Conservation (phyloP, 257 asterid genomes). For the Primulina eburnea region DNA sequence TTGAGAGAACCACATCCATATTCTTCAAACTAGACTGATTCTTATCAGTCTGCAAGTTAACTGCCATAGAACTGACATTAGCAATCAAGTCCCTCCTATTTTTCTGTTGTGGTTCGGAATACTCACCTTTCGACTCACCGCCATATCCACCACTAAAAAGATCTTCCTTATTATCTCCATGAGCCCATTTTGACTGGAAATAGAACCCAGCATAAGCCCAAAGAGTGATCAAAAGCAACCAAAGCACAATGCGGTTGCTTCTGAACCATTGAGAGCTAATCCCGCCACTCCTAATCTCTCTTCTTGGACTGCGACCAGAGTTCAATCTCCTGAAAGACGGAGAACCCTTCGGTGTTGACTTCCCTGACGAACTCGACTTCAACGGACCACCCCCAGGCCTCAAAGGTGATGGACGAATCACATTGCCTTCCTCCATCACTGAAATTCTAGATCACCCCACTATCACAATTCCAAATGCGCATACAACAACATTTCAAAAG, state of each 20-base stretch:
- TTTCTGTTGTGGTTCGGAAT: conserved; percentile 30
- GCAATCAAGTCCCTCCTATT: conserved; percentile 51
- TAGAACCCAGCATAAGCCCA: conserved; percentile 96
- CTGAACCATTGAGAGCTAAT: conserved; percentile 50
- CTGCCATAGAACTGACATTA: conserved; percentile 39
- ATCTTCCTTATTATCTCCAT: conserved; percentile 90
- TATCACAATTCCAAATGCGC: conserved; percentile 21
- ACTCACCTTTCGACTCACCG: conserved; percentile 42
- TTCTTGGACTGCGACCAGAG: conserved; percentile 65
- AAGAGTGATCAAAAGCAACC: conserved; percentile 93
- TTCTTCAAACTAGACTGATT: conserved; percentile 35
- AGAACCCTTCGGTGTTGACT: conserved; percentile 76
- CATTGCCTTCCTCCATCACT: conserved; percentile 76
- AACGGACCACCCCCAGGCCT: conserved; percentile 49
- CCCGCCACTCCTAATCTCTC: conserved; percentile 45
- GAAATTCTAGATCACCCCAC: conserved; percentile 19
- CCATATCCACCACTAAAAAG: conserved; percentile 86
- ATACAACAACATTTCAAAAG: conserved; percentile 23
- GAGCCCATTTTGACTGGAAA: conserved; percentile 96
- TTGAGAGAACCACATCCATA: conserved; percentile 36
- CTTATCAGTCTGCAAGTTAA: conserved; percentile 22
- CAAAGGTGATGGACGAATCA: conserved; percentile 55
- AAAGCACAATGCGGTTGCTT: conserved; percentile 75
- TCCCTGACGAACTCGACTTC: conserved; percentile 71
- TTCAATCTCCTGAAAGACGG: conserved; percentile 68